Percentiles rank a stretch among this genome's conserved stretches.
These are phyloP conservation scores for Butyriboletus loyo DNA, from an alignment of 768 basidiomycete genomes.

Conservation along the genomic window DNA sequence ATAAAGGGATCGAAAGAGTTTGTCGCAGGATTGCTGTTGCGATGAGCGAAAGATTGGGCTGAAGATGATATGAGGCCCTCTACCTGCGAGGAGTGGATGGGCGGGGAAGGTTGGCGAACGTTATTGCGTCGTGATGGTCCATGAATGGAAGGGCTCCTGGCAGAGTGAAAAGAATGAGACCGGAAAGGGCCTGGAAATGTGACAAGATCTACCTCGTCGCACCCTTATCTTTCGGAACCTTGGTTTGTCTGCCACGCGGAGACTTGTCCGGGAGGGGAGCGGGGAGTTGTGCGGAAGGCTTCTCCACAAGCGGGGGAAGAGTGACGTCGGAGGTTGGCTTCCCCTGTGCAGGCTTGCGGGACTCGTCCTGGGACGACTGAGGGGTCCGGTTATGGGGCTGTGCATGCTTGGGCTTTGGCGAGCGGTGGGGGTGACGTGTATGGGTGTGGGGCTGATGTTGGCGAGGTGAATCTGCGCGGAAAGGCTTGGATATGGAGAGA, in stretches of 20 bases:
- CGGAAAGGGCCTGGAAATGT: not conserved
- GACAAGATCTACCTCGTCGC: constrained; percentile 37
- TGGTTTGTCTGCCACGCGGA: constrained; percentile 35
- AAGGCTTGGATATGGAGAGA: constrained; percentile 63
- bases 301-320: constrained; percentile 30
- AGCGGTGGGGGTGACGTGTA: constrained; percentile 32
- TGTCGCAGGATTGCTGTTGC: constrained; percentile 30
- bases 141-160: constrained; percentile 47
- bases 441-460: constrained; percentile 36
- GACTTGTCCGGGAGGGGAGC: constrained; percentile 28
- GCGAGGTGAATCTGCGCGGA: constrained; percentile 31
- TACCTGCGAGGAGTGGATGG: constrained; percentile 62
- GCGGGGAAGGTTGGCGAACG: constrained; percentile 63
- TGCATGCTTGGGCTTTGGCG: constrained; percentile 36
- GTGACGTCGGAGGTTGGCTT: constrained; percentile 29
- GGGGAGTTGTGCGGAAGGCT: constrained; percentile 21
- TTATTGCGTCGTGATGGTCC: constrained; percentile 47
- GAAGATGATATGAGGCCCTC: constrained; percentile 41
- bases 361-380: constrained; percentile 27
- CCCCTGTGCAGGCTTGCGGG: constrained; percentile 31
- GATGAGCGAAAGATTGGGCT: constrained; percentile 26
- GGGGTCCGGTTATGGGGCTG: constrained; percentile 16
- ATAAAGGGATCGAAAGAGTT: constrained; percentile 50
- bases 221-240: constrained; percentile 42
- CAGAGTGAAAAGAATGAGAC: constrained; percentile 2